Evolutionary conservation across 352 stramenopile species (phyloP), one percentile per base, ranked within the genome.

Genomic region (Phytophthora pistaciae): DNA sequence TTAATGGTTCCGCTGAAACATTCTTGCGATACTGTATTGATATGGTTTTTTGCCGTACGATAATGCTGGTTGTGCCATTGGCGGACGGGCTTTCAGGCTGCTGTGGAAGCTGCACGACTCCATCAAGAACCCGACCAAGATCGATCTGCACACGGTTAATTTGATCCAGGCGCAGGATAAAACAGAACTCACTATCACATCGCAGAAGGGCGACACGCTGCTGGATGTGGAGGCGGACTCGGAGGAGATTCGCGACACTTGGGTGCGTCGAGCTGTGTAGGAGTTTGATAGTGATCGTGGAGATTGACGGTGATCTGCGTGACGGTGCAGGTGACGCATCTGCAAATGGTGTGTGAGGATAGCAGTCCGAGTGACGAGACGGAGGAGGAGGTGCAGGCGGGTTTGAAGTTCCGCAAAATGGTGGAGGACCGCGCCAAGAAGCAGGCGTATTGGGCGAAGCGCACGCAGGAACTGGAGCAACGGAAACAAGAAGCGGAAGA

Each of bases 281-380:
- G 13, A n/a, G 44, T 9, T 20, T 13, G 0, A 18, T 52, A 9
- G 16, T 52, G 44, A 21, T 25, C 38, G 14, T 44, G 38, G 38
- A 44, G 6, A n/a, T 16, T 44, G 38, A 44, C 38, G 14, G 38
- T 44, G 38, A 9, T 44, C 38, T 44, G 38, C 14, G 38, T 27
- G 16, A 8, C 48, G 48, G 27, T 49, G 21, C 44, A 91, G 84
- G 80, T 90, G 21, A 92, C 83, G 14, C 83, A 83, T 72, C 66
- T 95, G 56, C 88, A 94, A 68, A 66, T 93, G n/a, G 60, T 95
- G 20, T 91, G 80, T 42, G 86, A 95, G 68, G 84, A 90, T 53
- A 84, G 68, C 60, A 72, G 63, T 23, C 57, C 63, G 13, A 64
- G 58, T n/a, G 76, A 75, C 20, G 77, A 81, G 29, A 70, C 74